These are phyloP conservation scores for Boletus insuetus DNA, from an alignment of 768 basidiomycete species.

Conservation along the genomic window DNA sequence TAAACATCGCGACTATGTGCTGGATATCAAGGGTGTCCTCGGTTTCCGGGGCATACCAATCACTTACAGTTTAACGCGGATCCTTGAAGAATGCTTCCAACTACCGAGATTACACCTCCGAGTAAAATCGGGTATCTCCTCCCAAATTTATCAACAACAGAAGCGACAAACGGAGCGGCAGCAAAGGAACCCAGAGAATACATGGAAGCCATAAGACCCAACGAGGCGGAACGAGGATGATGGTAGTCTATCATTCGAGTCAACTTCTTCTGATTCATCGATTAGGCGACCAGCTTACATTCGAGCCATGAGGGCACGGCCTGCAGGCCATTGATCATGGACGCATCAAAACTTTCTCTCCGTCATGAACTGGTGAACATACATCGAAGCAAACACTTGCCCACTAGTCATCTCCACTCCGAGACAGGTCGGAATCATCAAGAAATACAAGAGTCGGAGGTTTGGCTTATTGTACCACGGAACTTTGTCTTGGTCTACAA, in stretches of 20 bases:
- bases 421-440: conserved; percentile 45
- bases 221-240: conserved; percentile 49
- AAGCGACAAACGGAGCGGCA: conserved; percentile 41
- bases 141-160: conserved; percentile 4
- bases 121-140: conserved; percentile 12
- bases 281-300: conserved; percentile 37
- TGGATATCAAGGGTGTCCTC: background rate
- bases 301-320: conserved; percentile 55
- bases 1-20: conserved; percentile 11
- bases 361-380: background rate
- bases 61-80: conserved; percentile 9
- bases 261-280: background rate
- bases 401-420: conserved; percentile 22
- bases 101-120: conserved; percentile 1
- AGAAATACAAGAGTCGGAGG: conserved; percentile 50
- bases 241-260: conserved; percentile 43
- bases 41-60: too few species aligned
- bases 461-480: conserved; percentile 67
- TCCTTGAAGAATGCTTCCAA: conserved; percentile 10
- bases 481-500: conserved; percentile 31
- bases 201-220: conserved; percentile 57
- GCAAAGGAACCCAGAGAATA: conserved; percentile 57
- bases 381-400: background rate
- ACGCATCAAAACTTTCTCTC: conserved; percentile 33
- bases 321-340: conserved; percentile 63